phyloP scores from a whole-genome alignment of 352 stramenopile genomes.

The Pythium aphanidermatum region DNA sequence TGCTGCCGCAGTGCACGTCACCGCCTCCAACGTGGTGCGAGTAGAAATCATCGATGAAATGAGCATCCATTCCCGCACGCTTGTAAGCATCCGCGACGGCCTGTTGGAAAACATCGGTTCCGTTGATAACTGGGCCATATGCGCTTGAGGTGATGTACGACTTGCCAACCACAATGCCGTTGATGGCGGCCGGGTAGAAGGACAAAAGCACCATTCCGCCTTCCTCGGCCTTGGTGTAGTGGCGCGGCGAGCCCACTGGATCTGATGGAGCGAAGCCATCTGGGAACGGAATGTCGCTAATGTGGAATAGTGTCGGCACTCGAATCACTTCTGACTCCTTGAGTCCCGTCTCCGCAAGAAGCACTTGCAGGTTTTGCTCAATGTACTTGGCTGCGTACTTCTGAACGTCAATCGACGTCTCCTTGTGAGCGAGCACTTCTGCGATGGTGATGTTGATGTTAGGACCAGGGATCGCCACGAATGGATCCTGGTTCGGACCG shows the following conservation, averaged over 20 bases:
- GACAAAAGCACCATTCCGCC: not conserved
- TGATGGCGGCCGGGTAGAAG: slow-evolving; percentile 9
- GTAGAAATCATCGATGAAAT: slow-evolving; percentile 13
- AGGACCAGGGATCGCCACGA: not conserved
- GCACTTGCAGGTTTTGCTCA: slow-evolving; percentile 5
- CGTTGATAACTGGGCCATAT: slow-evolving; percentile 4
- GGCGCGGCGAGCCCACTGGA: slow-evolving; percentile 4
- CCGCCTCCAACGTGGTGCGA: slow-evolving; percentile 5
- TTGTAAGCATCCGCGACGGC: slow-evolving; percentile 4
- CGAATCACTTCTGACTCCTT: slow-evolving; percentile 5
- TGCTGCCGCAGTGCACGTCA: slow-evolving; percentile 8
- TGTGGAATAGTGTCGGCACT: slow-evolving; percentile 2
- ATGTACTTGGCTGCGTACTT: slow-evolving; percentile 5
- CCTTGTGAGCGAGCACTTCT: not conserved
- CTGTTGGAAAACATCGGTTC: slow-evolving; percentile 9
- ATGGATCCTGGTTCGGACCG: not conserved
- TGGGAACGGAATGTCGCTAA: not conserved
- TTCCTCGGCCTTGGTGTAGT: slow-evolving; percentile 1
- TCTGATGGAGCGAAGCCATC: slow-evolving; percentile 4
- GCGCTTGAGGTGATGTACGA: slow-evolving; percentile 7
- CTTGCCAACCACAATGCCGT: slow-evolving; percentile 4
- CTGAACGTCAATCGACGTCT: not conserved
- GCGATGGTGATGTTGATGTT: slow-evolving; percentile 3
- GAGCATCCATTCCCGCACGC: slow-evolving; percentile 8
- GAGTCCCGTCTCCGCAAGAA: slow-evolving; percentile 9